Evolutionary conservation across 1,284 basidiomycete genomes (phyloP).

Genomic region (Cutaneotrichosporon sp.): DNA sequence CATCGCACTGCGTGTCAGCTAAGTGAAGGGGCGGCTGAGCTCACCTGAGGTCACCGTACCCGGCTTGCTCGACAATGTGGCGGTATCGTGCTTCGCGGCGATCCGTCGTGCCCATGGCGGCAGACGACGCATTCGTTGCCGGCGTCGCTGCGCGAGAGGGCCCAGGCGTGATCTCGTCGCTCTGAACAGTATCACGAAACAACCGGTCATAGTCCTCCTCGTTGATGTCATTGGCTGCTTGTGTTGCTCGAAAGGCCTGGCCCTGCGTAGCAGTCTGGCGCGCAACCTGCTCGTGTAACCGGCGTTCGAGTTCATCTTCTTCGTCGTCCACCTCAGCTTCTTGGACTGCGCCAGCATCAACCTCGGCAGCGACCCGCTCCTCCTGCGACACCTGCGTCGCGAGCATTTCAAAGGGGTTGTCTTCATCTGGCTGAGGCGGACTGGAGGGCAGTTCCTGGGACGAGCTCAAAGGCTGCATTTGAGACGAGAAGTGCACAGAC

Average conservation of each 20-base stretch:
- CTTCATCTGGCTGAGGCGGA: constrained; percentile 30
- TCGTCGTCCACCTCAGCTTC: constrained; percentile 26
- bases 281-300: constrained; percentile 27
- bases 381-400: constrained; percentile 35
- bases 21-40: neutral
- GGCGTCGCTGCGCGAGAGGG: neutral
- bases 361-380: constrained; percentile 33
- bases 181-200: constrained; percentile 25
- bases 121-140: neutral
- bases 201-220: constrained; percentile 29
- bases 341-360: constrained; percentile 41
- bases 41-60: constrained; percentile 36
- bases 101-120: constrained; percentile 10
- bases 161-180: constrained; percentile 2
- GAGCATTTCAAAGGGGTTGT: constrained; percentile 37
- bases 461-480: neutral
- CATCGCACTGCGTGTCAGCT: constrained; percentile 26
- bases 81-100: constrained; percentile 19
- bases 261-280: constrained; percentile 32
- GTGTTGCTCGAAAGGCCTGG: constrained; percentile 34
- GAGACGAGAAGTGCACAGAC: constrained; percentile 15
- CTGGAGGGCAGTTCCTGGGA: constrained; percentile 13
- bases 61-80: constrained; percentile 32
- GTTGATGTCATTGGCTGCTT: constrained; percentile 15
- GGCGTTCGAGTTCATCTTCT: constrained; percentile 27